Evolutionary conservation across 2,329 filamentous ascomycete genomes (phyloP).

Genomic region (Plenodomus biglobosus): DNA sequence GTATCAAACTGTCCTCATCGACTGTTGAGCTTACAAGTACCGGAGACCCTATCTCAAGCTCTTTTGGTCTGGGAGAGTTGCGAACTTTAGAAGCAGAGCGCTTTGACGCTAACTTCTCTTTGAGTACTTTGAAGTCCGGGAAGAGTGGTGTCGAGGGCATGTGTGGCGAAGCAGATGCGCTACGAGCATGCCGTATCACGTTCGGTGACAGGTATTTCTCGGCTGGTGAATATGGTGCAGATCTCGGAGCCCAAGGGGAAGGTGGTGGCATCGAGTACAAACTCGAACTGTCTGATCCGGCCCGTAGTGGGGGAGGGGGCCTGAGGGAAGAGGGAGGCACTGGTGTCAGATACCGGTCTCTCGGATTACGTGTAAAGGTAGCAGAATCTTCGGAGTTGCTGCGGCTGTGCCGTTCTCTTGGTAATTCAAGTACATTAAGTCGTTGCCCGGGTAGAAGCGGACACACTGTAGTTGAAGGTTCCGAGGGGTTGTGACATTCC

Average conservation of each 20-base stretch:
- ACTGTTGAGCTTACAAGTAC: conserved; percentile 37
- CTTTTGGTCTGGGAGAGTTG: conserved; percentile 25
- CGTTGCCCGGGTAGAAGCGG: conserved; percentile 85
- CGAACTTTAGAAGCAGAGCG: conserved; percentile 27
- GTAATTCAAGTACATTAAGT: conserved; percentile 82
- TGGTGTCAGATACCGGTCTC: conserved; percentile 73
- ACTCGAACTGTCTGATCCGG: conserved; percentile 16
- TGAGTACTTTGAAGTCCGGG: conserved; percentile 35
- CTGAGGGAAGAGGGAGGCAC: conserved; percentile 52
- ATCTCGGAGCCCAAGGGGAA: conserved; percentile 27
- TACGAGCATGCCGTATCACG: conserved; percentile 30
- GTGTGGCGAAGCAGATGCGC: conserved; percentile 34
- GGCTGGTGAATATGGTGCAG: conserved; percentile 33
- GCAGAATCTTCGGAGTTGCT: conserved; percentile 68
- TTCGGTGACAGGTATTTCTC: conserved; percentile 26
- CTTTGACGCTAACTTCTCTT: conserved; percentile 35
- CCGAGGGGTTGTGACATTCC: conserved; percentile 72
- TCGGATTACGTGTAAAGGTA: conserved; percentile 74
- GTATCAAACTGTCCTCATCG: conserved; percentile 32
- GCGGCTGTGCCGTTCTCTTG: conserved; percentile 63
- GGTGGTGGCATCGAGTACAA: conserved; percentile 22
- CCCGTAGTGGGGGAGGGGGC: conserved; percentile 19
- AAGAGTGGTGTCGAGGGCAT: conserved; percentile 32
- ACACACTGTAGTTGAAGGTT: conserved; percentile 75
- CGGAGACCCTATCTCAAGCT: conserved; percentile 38